Conservation (phyloP, 1,284 basidiomycete genomes). For the Entoloma clypeatum region DNA sequence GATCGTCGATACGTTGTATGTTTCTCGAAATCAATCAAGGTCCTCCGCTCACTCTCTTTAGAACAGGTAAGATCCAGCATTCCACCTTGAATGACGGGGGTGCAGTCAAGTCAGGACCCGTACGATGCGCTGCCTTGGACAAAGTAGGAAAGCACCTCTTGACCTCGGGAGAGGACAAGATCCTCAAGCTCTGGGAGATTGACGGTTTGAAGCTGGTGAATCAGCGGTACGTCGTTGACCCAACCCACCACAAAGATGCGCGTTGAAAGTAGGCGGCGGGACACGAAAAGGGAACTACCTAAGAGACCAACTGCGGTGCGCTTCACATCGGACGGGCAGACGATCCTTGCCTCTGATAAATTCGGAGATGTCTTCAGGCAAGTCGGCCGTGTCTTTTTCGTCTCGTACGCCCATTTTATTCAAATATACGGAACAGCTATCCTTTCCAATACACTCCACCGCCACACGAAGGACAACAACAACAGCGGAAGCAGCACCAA, state of each 20-base stretch:
- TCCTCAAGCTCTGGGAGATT: slow-evolving; percentile 70
- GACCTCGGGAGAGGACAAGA: slow-evolving; percentile 77
- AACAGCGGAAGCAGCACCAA: no score
- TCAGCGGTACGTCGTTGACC: slow-evolving; percentile 57
- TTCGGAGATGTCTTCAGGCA: slow-evolving; percentile 84
- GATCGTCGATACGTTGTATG: slow-evolving; percentile 49
- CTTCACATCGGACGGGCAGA: slow-evolving; percentile 56
- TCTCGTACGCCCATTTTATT: not conserved
- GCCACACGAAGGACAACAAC: no score
- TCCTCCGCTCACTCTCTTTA: slow-evolving; percentile 26
- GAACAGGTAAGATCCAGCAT: slow-evolving; percentile 50
- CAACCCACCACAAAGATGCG: no score
- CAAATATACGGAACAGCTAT: slow-evolving; percentile 40
- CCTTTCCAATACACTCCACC: slow-evolving; percentile 34
- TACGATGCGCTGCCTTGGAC: slow-evolving; percentile 60
- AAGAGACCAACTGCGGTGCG: slow-evolving; percentile 69
- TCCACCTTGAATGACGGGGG: slow-evolving; percentile 40
- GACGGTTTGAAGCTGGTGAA: slow-evolving; percentile 52
- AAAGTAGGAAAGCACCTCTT: slow-evolving; percentile 47
- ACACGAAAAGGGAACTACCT: slow-evolving; percentile 74
- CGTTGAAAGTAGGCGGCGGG: no score
- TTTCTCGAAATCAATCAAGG: slow-evolving; percentile 4
- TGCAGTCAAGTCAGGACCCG: slow-evolving; percentile 47
- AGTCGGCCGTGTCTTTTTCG: slow-evolving; percentile 14
- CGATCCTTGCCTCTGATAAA: slow-evolving; percentile 75